phyloP scores from a whole-genome alignment of 2,329 filamentous ascomycete genomes.

The Exserohilum rostratum region DNA sequence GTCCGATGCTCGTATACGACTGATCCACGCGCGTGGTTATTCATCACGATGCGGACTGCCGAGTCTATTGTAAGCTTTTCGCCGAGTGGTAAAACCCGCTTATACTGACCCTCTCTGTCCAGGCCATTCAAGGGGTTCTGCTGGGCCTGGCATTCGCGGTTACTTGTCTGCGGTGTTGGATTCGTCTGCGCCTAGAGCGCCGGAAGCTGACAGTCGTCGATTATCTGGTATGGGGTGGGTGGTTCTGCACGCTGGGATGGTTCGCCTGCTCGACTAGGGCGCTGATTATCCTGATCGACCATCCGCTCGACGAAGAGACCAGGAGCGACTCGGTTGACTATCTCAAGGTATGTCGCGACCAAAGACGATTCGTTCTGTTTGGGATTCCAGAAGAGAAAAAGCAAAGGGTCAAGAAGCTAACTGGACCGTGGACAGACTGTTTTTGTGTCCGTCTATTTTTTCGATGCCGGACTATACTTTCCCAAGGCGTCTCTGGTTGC shows the following conservation, averaged over 20 bases:
- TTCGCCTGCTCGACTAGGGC: constrained; percentile 22
- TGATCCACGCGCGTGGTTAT: not conserved
- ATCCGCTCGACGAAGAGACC: constrained; percentile 22
- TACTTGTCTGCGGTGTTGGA: constrained; percentile 25
- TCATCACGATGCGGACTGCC: constrained; percentile 4
- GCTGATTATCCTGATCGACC: constrained; percentile 21
- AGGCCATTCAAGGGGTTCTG: constrained; percentile 24
- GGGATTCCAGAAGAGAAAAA: not conserved
- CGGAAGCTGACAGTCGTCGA: constrained; percentile 24
- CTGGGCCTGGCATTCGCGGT: constrained; percentile 21
- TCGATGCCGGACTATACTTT: constrained; percentile 30
- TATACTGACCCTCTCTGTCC: not conserved
- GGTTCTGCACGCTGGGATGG: constrained; percentile 27
- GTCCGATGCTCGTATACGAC: too few species aligned
- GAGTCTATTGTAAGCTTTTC: constrained; percentile 5
- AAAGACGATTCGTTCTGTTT: not conserved
- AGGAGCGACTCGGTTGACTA: constrained; percentile 26
- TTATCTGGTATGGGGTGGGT: constrained; percentile 30
- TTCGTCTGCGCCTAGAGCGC: constrained; percentile 21
- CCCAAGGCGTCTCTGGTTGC: constrained; percentile 28
- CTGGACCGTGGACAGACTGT: constrained; percentile 17
- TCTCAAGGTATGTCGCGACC: constrained; percentile 16
- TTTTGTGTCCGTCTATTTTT: constrained; percentile 26
- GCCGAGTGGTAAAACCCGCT: not conserved
- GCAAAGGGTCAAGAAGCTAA: not conserved